Percentiles rank a stretch among this genome's conserved stretches.
Conservation (phyloP, 306 rosid species). For the Senna siamea region DNA sequence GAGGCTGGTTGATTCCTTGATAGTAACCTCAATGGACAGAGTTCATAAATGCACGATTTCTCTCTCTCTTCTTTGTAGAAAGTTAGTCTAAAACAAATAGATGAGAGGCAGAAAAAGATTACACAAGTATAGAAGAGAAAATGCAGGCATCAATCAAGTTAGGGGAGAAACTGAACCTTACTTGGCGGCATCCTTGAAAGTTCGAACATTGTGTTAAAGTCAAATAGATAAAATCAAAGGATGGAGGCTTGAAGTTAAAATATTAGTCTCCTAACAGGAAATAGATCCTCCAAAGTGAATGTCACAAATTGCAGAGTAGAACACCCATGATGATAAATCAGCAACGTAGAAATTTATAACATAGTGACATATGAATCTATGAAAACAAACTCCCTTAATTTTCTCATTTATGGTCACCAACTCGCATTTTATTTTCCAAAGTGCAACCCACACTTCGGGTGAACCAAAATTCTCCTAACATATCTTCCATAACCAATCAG, state of each 20-base stretch:
- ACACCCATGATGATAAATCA: constrained; percentile 1
- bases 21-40: not conserved
- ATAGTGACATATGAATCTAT: not conserved
- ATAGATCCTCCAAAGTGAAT: not conserved
- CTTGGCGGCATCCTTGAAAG: not conserved
- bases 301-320: not conserved
- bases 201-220: constrained; percentile 25
- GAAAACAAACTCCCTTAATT: not conserved
- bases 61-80: not conserved
- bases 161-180: constrained; percentile 13
- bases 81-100: not conserved
- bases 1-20: not conserved
- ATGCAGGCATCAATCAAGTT: not conserved
- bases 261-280: not conserved
- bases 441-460: not conserved
- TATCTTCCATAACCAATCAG: constrained; percentile 24
- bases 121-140: not conserved
- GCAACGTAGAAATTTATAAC: not conserved
- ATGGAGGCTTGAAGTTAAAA: not conserved
- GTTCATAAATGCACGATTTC: not conserved
- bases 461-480: constrained; percentile 8
- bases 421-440: not conserved
- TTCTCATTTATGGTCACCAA: not conserved
- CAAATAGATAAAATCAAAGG: constrained; percentile 21
- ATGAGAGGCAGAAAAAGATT: not conserved